Evolutionary conservation across 176 grass and related monocot species (phyloP).

Genomic region (Avena eriantha): DNA sequence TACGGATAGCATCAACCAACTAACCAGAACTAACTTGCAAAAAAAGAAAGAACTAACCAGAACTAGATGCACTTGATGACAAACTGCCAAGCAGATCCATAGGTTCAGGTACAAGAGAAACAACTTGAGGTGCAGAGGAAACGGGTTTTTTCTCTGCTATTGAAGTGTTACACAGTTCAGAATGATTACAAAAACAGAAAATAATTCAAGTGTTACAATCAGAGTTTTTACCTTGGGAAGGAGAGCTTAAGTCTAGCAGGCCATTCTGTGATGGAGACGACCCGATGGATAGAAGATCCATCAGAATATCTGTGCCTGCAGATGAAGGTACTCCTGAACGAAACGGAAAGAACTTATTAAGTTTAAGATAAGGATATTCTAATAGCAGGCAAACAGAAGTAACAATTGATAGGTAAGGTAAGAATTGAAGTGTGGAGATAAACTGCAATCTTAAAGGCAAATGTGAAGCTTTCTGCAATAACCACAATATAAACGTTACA

Average conservation of each 20-base stretch:
- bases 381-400: conserved; percentile 16
- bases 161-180: conserved; percentile 30
- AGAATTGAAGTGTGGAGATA: conserved; percentile 22
- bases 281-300: conserved; percentile 94
- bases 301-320: conserved; percentile 74
- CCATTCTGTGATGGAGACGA: conserved; percentile 77
- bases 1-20: conserved; percentile 25
- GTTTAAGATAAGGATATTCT: conserved; percentile 9
- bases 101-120: conserved; percentile 50
- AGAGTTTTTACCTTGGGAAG: conserved; percentile 51
- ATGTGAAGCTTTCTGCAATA: conserved; percentile 5
- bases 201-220: conserved; percentile 24
- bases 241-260: conserved; percentile 35
- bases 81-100: conserved; percentile 82
- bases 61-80: conserved; percentile 62
- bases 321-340: conserved; percentile 52
- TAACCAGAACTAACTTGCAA: conserved; percentile 49
- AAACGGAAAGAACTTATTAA: conserved; percentile 7
- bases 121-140: conserved; percentile 59
- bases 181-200: conserved; percentile 26
- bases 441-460: conserved; percentile 14
- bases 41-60: conserved; percentile 51
- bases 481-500: background rate
- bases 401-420: background rate
- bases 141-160: conserved; percentile 52